These are phyloP conservation scores for Allomyces macrogynus DNA, from an alignment of 192 early-diverging fungal species.

Conservation along the genomic window DNA sequence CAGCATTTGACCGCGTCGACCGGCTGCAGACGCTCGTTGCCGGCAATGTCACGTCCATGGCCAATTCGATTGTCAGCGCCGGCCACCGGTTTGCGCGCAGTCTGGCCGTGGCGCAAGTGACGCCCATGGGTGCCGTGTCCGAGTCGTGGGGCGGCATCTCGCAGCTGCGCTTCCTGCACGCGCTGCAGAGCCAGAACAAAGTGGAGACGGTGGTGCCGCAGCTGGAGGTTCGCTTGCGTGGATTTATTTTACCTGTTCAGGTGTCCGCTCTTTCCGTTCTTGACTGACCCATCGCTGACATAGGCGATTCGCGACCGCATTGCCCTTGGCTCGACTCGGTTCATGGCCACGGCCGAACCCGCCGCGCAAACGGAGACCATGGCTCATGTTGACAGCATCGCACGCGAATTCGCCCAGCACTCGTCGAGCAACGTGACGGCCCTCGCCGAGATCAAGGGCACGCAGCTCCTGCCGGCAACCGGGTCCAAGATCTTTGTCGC, in stretches of 20 bases:
- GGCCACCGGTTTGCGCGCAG: conserved; percentile 67
- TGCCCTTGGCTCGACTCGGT: no score
- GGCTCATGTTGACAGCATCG: no score
- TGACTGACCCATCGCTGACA: no score
- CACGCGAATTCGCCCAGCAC: no score
- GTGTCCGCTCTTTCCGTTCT: no score
- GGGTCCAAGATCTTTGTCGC: conserved; percentile 34
- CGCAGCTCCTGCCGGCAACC: no score
- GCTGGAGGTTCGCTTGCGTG: background rate
- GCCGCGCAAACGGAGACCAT: no score
- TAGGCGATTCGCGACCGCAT: no score
- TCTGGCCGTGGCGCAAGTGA: conserved; percentile 39
- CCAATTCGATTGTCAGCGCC: conserved; percentile 55
- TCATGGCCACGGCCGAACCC: no score
- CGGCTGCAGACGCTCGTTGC: conserved; percentile 57
- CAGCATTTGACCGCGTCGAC: conserved; percentile 47
- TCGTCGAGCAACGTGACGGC: no score
- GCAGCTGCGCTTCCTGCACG: conserved; percentile 65
- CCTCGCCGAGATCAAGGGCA: no score
- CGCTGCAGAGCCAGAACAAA: conserved; percentile 14
- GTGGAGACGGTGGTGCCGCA: conserved; percentile 1
- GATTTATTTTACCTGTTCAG: no score
- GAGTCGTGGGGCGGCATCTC: conserved; percentile 36
- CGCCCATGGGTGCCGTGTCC: conserved; percentile 23
- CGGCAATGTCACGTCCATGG: conserved; percentile 45